Conservation (phyloP, 23 red algal genomes). For the Gracilariopsis chorda region DNA sequence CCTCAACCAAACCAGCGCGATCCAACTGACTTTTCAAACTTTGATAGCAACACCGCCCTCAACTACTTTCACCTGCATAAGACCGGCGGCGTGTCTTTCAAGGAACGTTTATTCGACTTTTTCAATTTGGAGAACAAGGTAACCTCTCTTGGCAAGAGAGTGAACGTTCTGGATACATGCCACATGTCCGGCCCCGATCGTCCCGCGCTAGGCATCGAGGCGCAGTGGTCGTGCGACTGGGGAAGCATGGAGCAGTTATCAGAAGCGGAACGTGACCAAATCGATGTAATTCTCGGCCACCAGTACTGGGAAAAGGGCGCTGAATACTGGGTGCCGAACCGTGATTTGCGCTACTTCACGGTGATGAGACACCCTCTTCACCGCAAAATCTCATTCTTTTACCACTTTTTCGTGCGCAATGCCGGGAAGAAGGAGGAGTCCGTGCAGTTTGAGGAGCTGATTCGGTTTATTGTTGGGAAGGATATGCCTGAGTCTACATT, state of each 20-base stretch:
- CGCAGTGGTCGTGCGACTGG: constrained; percentile 50
- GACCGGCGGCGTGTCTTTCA: constrained; percentile 66
- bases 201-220: background rate
- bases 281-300: constrained; percentile 65
- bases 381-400: constrained; percentile 66
- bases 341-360: constrained; percentile 54
- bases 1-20: background rate
- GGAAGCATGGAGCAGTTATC: background rate
- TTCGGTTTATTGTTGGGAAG: constrained; percentile 15
- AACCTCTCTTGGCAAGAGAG: background rate
- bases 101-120: constrained; percentile 41
- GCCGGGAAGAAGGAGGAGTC: constrained; percentile 5
- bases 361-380: constrained; percentile 61
- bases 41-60: background rate
- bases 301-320: constrained; percentile 57
- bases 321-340: constrained; percentile 18
- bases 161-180: constrained; percentile 44
- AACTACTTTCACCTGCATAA: constrained; percentile 80
- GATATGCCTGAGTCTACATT: constrained; percentile 27
- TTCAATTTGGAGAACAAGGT: background rate
- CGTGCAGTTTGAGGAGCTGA: background rate
- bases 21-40: background rate
- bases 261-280: background rate
- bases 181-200: background rate
- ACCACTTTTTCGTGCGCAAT: constrained; percentile 67